Conservation (phyloP, 768 basidiomycete genomes). For the Lactifluus hygrophoroides region DNA sequence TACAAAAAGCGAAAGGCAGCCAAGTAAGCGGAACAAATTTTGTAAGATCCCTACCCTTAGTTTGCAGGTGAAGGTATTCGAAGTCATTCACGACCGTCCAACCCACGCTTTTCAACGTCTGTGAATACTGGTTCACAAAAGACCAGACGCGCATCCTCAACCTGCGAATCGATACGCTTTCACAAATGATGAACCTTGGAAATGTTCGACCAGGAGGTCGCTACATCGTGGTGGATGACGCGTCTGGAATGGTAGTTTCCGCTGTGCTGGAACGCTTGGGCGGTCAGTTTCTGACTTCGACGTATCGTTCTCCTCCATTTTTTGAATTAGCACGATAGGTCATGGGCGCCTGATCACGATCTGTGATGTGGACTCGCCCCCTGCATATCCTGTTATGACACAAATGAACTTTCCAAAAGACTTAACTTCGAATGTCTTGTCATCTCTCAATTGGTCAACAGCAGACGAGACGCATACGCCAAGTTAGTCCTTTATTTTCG, state of each 20-base stretch:
- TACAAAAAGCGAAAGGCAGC: constrained; percentile 95
- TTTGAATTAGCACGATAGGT: constrained; percentile 35
- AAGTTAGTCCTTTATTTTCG: constrained; percentile 29
- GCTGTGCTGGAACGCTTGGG: constrained; percentile 83
- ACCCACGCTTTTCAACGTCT: constrained; percentile 80
- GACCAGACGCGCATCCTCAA: constrained; percentile 75
- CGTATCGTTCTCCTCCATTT: background rate
- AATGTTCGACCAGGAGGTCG: constrained; percentile 82
- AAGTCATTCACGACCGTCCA: constrained; percentile 83
- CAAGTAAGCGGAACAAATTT: constrained; percentile 49
- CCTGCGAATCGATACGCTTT: constrained; percentile 78
- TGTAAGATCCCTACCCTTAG: background rate
- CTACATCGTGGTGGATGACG: constrained; percentile 86
- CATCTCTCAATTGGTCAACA: constrained; percentile 85
- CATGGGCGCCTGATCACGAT: constrained; percentile 76
- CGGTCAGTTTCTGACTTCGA: constrained; percentile 38
- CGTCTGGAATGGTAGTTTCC: constrained; percentile 79
- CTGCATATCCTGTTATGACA: constrained; percentile 74
- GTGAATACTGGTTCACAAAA: constrained; percentile 83
- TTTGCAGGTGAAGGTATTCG: constrained; percentile 51
- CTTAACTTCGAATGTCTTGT: constrained; percentile 42
- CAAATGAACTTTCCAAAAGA: constrained; percentile 79
- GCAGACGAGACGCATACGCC: constrained; percentile 70
- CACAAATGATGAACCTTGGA: constrained; percentile 78
- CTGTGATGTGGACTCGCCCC: constrained; percentile 86